Conservation (phyloP, 2,329 filamentous ascomycete species). For the Penicillium brasilianum region DNA sequence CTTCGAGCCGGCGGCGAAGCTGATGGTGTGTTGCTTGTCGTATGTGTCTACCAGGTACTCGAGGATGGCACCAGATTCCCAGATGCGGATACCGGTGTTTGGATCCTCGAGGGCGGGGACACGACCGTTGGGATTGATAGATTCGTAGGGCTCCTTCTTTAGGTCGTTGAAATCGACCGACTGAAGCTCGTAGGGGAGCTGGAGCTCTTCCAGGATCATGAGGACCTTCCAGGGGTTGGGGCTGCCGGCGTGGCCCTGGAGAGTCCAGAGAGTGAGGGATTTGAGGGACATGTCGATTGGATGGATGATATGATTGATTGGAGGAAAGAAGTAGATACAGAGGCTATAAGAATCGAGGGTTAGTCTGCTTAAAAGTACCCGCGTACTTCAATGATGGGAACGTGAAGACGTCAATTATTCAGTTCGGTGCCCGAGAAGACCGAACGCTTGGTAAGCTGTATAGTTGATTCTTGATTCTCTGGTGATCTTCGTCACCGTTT, state of each 20-base stretch:
- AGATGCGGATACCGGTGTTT: constrained; percentile 44
- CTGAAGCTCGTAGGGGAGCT: constrained; percentile 33
- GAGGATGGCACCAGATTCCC: constrained; percentile 53
- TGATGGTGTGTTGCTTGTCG: constrained; percentile 46
- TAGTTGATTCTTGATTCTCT: not conserved
- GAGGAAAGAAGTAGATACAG: not conserved
- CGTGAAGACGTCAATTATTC: not conserved
- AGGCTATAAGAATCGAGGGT: not conserved
- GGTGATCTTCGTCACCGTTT: not conserved
- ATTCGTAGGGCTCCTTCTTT: constrained; percentile 33
- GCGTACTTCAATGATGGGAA: not conserved
- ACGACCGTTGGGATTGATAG: constrained; percentile 41
- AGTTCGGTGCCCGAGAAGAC: not conserved
- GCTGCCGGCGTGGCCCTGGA: constrained; percentile 12
- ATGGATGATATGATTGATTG: not conserved
- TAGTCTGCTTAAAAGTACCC: not conserved
- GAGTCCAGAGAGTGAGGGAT: not conserved
- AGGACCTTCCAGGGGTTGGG: constrained; percentile 38
- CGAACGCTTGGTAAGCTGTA: not conserved
- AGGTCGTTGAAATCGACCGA: constrained; percentile 31
- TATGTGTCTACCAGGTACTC: constrained; percentile 52
- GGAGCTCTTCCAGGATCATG: constrained; percentile 40
- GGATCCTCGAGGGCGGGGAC: constrained; percentile 41
- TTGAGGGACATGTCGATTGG: not conserved
- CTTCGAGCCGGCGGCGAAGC: constrained; percentile 37